These are phyloP conservation scores for Rhizopus microsporus DNA, from an alignment of 371 early-diverging fungal species.

Conservation along the genomic window DNA sequence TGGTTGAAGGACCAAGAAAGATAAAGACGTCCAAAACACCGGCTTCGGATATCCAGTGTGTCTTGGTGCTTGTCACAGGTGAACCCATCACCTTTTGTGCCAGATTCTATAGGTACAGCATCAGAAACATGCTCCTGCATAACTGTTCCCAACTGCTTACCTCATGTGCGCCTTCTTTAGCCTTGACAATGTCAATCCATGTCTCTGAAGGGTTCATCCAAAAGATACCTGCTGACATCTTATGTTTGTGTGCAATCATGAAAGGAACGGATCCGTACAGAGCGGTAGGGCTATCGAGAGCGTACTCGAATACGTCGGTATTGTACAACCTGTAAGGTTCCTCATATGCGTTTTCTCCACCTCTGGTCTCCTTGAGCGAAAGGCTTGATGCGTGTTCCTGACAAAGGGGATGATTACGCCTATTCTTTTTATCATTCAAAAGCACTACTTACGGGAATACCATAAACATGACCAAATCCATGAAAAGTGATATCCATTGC, in stretches of 20 bases:
- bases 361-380: conserved; percentile 83
- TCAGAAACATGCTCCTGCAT: not conserved
- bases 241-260: conserved; percentile 82
- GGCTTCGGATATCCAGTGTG: conserved; percentile 96
- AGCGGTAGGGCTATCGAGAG: conserved; percentile 90
- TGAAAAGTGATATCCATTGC: conserved; percentile 92
- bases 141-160: conserved; percentile 9
- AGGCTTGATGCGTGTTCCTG: conserved; percentile 85
- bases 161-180: conserved; percentile 18
- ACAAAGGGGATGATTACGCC: not conserved
- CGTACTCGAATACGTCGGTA: conserved; percentile 97
- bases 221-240: conserved; percentile 72
- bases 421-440: not conserved
- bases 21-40: conserved; percentile 90
- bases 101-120: conserved; percentile 14
- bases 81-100: conserved; percentile 35
- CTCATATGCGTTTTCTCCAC: conserved; percentile 71
- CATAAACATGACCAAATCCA: conserved; percentile 87
- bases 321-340: conserved; percentile 98
- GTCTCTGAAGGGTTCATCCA: conserved; percentile 96
- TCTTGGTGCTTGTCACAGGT: conserved; percentile 50
- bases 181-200: conserved; percentile 93
- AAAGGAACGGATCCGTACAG: conserved; percentile 96
- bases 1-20: conserved; percentile 80
- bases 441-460: conserved; percentile 68